Conservation (phyloP, 2,329 filamentous ascomycete species). For the Microdochium trichocladiopsis region DNA sequence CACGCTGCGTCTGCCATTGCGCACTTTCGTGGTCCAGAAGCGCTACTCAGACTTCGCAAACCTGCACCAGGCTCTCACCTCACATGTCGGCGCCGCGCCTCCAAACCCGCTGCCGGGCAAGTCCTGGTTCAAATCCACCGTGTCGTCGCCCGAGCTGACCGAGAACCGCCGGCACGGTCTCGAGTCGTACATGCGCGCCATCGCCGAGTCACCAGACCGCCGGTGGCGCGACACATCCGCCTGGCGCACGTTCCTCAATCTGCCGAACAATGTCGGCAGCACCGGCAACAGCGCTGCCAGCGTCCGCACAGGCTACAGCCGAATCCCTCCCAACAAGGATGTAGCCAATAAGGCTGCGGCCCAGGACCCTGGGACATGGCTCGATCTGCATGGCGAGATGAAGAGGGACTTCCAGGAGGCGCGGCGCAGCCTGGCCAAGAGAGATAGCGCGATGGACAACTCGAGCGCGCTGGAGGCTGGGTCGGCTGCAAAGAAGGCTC, state of each 20-base stretch:
- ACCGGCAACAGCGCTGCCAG: constrained; percentile 39
- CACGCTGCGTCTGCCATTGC: constrained; percentile 67
- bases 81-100: constrained; percentile 54
- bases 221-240: constrained; percentile 67
- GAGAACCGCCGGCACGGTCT: constrained; percentile 62
- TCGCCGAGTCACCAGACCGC: constrained; percentile 66
- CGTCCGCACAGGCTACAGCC: constrained; percentile 30
- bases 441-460: constrained; percentile 52
- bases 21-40: constrained; percentile 69
- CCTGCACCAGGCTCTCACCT: constrained; percentile 56
- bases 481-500: constrained; percentile 65
- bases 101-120: constrained; percentile 64
- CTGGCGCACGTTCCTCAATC: constrained; percentile 68
- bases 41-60: constrained; percentile 74
- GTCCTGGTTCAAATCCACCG: constrained; percentile 69
- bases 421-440: constrained; percentile 54
- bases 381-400: constrained; percentile 69
- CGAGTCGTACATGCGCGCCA: constrained; percentile 64
- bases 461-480: constrained; percentile 52
- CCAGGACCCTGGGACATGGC: constrained; percentile 62
- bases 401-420: constrained; percentile 65
- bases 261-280: constrained; percentile 44
- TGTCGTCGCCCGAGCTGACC: constrained; percentile 61
- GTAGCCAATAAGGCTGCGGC: constrained; percentile 33
- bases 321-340: constrained; percentile 18